Evolutionary conservation across 805 yeast genomes (phyloP).

Genomic region (Clavispora asparagi): DNA sequence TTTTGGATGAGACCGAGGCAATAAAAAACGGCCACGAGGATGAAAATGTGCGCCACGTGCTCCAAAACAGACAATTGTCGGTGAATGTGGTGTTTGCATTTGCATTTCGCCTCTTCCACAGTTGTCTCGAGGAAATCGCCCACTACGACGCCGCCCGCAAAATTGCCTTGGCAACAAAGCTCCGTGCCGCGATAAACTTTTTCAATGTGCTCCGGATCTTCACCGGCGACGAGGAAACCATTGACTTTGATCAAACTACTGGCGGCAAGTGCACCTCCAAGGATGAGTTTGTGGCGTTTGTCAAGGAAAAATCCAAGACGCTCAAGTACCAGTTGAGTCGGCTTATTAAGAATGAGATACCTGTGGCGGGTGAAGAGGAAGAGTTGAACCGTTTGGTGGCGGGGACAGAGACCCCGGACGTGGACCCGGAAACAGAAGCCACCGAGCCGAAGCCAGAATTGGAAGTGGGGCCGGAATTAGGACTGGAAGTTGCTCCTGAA

Average conservation of each 20-base stretch:
- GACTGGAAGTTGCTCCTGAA: too few species aligned
- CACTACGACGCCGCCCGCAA: conserved; percentile 33
- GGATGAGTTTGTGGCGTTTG: conserved; percentile 47
- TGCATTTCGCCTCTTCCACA: conserved; percentile 51
- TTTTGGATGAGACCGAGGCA: conserved; percentile 69
- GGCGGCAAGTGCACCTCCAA: conserved; percentile 62
- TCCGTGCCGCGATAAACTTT: conserved; percentile 53
- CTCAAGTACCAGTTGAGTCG: conserved; percentile 35
- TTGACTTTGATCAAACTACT: conserved; percentile 43
- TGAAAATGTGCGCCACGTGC: conserved; percentile 41
- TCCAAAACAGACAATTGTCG: conserved; percentile 53
- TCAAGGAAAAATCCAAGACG: conserved; percentile 48
- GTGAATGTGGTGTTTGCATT: conserved; percentile 34
- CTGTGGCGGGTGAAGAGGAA: conserved; percentile 20
- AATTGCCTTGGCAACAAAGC: conserved; percentile 44
- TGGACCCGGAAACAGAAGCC: background rate
- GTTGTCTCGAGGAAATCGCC: conserved; percentile 35
- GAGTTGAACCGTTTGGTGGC: conserved; percentile 24
- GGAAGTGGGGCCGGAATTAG: too few species aligned
- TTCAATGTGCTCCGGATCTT: conserved; percentile 41
- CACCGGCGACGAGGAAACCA: conserved; percentile 16
- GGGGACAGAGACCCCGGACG: background rate
- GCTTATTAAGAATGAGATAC: conserved; percentile 34
- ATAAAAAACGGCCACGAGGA: conserved; percentile 41
- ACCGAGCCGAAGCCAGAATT: background rate